Base-by-base conservation (phyloP, 2,329 filamentous ascomycete species). In the Cryphonectria carpinicola region DNA sequence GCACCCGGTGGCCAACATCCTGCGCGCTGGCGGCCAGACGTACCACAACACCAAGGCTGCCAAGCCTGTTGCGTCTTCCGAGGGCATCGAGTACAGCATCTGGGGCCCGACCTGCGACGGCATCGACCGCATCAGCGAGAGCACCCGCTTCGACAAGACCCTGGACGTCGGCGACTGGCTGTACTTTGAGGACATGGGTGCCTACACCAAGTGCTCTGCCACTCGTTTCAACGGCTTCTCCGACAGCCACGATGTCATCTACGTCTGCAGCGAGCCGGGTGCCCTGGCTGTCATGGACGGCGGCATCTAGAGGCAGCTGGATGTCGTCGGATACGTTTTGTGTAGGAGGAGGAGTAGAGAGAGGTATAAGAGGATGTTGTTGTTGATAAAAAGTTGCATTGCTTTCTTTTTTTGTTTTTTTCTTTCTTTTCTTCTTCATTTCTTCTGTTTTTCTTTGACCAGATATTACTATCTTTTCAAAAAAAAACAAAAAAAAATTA, bases 91-190 rank as follows among this genome's bases (percentile, higher is more conserved):
- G 79, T 98, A 99, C 83, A 98, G 94, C 32, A 92, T 99, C 82
- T 99, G 96, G 95, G 96, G 96, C 7, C 96, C 96, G 0, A 98
- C 96, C 22, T 99, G 96, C 79, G 96, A 99, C 79, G 95, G 96
- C 72, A 98, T 99, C 77, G 96, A 99, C 82, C 93, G 94, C 80
- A 97, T 99, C 82, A 89, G 92, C 65, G 89, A 93, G 80, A 93
- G 91, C 79, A 93, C 93, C 80, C 88, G 87, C 73, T 93, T 98
- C 77, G 84, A 89, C 46, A 90, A 92, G 67, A 87, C 92, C 64
- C 84, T 99, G 60, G 91, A 98, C 78, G 93, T 97, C 10, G 96
- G 96, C 67, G 96, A 99, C 81, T 99, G 96, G 96, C 87, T 99
- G 68, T 99, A 97, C 84, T 99, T 99, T 82, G 94, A 98, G 84